These are phyloP conservation scores for Ambrosia hybrid DNA, from an alignment of 140 eudicot species.

Conservation along the genomic window DNA sequence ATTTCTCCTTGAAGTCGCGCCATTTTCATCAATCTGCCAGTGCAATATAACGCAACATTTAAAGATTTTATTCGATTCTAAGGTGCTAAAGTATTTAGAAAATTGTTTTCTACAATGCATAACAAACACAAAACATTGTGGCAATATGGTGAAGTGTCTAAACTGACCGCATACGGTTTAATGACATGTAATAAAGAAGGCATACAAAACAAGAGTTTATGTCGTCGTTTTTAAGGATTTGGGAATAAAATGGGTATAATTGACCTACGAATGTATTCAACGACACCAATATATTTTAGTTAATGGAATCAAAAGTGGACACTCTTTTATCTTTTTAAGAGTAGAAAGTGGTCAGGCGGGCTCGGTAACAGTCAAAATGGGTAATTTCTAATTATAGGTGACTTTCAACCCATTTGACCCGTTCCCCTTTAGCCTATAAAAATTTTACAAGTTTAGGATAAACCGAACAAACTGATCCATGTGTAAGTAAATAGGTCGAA, in stretches of 20 bases:
- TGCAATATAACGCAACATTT: not conserved
- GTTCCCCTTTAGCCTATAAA: not conserved
- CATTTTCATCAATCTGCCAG: slow-evolving; percentile 57
- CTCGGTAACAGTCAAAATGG: too few species aligned
- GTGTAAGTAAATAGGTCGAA: not conserved
- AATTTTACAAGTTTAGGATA: too few species aligned
- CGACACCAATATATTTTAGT: too few species aligned
- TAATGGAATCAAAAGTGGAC: too few species aligned
- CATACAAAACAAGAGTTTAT: too few species aligned
- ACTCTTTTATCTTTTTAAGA: too few species aligned
- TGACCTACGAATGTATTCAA: too few species aligned
- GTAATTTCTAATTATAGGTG: too few species aligned
- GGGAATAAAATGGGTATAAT: too few species aligned
- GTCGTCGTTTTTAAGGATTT: too few species aligned
- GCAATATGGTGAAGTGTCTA: not conserved
- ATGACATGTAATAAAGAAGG: not conserved
- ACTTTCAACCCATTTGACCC: not conserved
- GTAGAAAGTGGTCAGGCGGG: too few species aligned
- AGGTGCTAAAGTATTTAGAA: not conserved
- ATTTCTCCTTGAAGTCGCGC: slow-evolving; percentile 67
- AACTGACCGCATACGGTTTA: not conserved
- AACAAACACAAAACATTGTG: not conserved
- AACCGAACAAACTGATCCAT: too few species aligned
- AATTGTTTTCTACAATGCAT: not conserved
- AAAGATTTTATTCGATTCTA: not conserved